phyloP scores from a whole-genome alignment of 2,329 filamentous ascomycete genomes.

The Ilyonectria destructans region DNA sequence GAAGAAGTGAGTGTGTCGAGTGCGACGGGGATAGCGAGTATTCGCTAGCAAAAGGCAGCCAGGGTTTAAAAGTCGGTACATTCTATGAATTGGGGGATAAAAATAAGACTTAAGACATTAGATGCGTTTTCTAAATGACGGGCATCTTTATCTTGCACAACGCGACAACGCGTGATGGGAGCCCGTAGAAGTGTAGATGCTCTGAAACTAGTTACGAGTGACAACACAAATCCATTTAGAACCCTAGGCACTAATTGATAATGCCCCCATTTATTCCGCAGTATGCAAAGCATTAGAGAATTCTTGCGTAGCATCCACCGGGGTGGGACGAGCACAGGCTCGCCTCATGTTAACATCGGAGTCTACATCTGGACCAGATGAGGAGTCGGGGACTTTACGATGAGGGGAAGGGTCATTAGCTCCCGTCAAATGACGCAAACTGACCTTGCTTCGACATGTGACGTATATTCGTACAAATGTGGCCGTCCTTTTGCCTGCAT shows the following conservation, averaged over 20 bases:
- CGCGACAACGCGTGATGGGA: neutral
- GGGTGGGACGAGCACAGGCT: no score
- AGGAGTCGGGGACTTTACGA: neutral
- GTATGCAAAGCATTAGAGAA: neutral
- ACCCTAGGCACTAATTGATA: neutral
- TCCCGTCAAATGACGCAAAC: neutral
- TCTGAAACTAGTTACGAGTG: no score
- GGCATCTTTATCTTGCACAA: neutral
- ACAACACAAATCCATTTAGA: neutral
- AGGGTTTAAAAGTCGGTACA: no score
- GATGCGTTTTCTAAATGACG: no score
- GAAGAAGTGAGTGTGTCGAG: slow-evolving; percentile 19
- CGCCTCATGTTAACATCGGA: neutral
- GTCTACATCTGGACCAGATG: neutral
- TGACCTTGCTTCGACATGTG: neutral
- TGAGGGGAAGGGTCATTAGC: no score
- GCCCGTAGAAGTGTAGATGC: neutral
- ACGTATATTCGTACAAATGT: neutral
- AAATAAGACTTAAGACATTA: no score
- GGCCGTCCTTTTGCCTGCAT: neutral
- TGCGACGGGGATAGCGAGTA: no score
- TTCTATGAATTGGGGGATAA: no score
- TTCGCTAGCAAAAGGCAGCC: neutral
- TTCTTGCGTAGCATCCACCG: neutral
- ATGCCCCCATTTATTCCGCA: neutral